Conservation (phyloP, 1,139 yeast genomes). For the Protomyces inouyei region DNA sequence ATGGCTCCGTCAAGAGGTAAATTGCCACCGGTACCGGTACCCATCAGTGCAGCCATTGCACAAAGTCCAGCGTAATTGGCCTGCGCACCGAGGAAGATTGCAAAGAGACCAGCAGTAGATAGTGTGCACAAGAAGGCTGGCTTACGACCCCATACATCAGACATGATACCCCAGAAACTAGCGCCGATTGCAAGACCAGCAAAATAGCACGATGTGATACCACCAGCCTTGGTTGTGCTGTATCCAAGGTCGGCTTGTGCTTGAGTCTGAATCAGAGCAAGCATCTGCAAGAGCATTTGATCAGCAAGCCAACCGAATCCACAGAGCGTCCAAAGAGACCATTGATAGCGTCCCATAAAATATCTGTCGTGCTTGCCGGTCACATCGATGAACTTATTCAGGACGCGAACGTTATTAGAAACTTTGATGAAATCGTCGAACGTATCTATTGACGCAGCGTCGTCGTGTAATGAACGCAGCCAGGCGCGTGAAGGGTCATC, state of each 20-base stretch:
- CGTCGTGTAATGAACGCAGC: not conserved
- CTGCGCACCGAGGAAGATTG: conserved; percentile 54
- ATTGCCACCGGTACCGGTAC: conserved; percentile 54
- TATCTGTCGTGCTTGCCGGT: not conserved
- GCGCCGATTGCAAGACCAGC: conserved; percentile 55
- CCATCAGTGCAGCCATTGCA: conserved; percentile 43
- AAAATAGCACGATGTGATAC: conserved; percentile 43
- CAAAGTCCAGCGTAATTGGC: conserved; percentile 40
- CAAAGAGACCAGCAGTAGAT: conserved; percentile 49
- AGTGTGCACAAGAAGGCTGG: conserved; percentile 54
- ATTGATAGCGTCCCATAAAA: conserved; percentile 25
- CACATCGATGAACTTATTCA: not conserved
- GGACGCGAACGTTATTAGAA: not conserved
- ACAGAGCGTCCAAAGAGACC: conserved; percentile 22
- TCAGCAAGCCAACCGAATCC: conserved; percentile 29
- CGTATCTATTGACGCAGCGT: not conserved
- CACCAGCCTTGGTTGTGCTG: conserved; percentile 7
- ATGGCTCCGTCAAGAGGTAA: conserved; percentile 58
- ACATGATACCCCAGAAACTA: conserved; percentile 54
- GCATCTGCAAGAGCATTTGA: conserved; percentile 19
- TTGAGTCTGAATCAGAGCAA: conserved; percentile 23
- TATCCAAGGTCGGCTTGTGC: conserved; percentile 20
- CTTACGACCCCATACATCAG: conserved; percentile 57
- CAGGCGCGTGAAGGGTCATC: not conserved
- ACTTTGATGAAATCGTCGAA: not conserved